Percentiles rank a stretch among this genome's conserved stretches.
phyloP scores from a whole-genome alignment of 2,329 filamentous ascomycete genomes.

The Colletotrichum simmondsii region DNA sequence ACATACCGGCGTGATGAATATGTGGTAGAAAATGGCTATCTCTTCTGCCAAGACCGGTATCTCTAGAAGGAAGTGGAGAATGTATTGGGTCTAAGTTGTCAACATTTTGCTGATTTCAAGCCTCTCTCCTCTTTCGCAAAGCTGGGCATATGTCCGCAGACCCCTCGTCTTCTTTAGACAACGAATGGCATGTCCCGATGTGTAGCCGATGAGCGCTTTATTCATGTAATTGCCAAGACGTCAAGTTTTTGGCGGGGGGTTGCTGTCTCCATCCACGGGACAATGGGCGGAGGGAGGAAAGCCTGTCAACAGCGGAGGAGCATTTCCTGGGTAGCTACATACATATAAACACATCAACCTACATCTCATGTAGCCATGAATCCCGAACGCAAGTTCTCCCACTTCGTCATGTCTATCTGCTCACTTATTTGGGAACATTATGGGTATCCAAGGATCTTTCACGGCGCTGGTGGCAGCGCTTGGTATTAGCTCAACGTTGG shows the following conservation, averaged over 20 bases:
- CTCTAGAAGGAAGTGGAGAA: background rate
- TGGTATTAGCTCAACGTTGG: background rate
- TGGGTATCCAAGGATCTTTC: background rate
- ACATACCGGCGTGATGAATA: background rate
- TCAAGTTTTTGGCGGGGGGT: too few species aligned
- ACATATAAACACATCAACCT: background rate
- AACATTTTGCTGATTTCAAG: background rate
- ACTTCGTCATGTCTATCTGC: background rate
- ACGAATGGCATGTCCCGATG: background rate
- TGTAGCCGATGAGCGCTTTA: conserved; percentile 14
- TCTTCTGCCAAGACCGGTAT: conserved; percentile 5
- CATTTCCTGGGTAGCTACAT: too few species aligned
- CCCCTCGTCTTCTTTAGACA: background rate
- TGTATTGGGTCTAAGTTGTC: background rate
- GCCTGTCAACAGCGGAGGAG: too few species aligned
- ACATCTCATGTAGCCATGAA: background rate
- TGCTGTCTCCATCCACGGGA: background rate
- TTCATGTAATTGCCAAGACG: background rate
- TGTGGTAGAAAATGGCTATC: conserved; percentile 17
- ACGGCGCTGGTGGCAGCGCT: conserved; percentile 6
- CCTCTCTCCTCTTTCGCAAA: background rate
- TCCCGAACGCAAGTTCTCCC: background rate
- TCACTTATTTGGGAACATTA: background rate
- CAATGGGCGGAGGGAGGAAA: background rate
- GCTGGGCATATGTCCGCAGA: background rate